Percentiles rank a stretch among this genome's conserved stretches.
Evolutionary conservation across 495 filamentous ascomycete species (phyloP).

Genomic region (Neurospora tetrasperma): DNA sequence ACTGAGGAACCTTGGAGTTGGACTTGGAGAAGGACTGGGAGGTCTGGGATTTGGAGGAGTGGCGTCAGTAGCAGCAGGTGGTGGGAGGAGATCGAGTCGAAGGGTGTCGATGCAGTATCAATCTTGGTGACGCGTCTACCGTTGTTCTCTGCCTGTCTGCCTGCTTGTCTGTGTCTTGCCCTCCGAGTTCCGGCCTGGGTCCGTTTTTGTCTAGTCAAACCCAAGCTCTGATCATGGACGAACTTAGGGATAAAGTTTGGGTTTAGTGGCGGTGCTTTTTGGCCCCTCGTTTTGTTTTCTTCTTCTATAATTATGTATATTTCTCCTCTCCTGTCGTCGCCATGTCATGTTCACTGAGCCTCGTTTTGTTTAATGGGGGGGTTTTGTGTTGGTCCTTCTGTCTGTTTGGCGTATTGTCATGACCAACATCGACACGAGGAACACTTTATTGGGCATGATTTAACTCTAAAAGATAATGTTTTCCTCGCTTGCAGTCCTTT

Average conservation of each 20-base stretch:
- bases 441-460: neutral
- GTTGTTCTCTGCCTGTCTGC: neutral
- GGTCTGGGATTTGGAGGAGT: neutral
- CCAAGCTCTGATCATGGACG: neutral
- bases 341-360: neutral
- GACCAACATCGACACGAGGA: neutral
- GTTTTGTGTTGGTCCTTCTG: neutral
- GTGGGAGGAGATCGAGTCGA: neutral
- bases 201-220: neutral
- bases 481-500: neutral
- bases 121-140: neutral
- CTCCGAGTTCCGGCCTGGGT: neutral
- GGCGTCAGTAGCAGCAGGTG: neutral
- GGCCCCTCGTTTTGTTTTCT: neutral
- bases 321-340: neutral
- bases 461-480: neutral
- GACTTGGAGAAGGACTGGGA: neutral
- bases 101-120: neutral
- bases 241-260: neutral
- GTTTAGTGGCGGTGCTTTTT: neutral
- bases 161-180: neutral
- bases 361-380: neutral
- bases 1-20: neutral
- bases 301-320: neutral
- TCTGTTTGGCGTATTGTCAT: neutral